Evolutionary conservation across 2,329 filamentous ascomycete genomes (phyloP).

Genomic region (Thielaviopsis ethacetica): DNA sequence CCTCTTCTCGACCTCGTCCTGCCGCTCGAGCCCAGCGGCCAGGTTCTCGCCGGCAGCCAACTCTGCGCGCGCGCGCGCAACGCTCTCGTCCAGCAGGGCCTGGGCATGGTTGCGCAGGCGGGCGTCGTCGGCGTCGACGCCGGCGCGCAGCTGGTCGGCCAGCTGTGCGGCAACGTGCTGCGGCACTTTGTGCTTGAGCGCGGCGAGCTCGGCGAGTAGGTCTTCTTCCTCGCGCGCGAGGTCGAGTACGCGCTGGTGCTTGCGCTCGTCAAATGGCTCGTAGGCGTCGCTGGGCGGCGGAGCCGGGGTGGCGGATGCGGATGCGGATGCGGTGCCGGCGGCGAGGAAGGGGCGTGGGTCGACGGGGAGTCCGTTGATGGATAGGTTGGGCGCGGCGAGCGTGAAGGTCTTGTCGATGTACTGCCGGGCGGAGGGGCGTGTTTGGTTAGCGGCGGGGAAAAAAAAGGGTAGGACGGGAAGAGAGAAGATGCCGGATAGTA

Average conservation of each 20-base stretch:
- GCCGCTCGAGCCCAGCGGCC: slow-evolving; percentile 26
- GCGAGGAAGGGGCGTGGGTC: slow-evolving; percentile 24
- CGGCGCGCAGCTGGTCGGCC: slow-evolving; percentile 24
- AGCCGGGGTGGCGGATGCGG: no score
- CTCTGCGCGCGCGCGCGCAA: slow-evolving; percentile 13
- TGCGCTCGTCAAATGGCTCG: slow-evolving; percentile 44
- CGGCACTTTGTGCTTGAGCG: slow-evolving; percentile 39
- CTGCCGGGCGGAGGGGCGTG: slow-evolving; percentile 19
- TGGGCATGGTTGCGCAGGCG: slow-evolving; percentile 20
- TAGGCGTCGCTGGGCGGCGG: slow-evolving; percentile 26
- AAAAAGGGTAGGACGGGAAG: not conserved
- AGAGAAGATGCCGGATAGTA: no score
- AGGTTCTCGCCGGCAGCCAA: slow-evolving; percentile 20
- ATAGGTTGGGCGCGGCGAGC: slow-evolving; percentile 41
- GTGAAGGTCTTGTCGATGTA: slow-evolving; percentile 46
- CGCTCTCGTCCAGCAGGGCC: slow-evolving; percentile 13
- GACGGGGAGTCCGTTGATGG: slow-evolving; percentile 44
- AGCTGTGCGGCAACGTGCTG: slow-evolving; percentile 26
- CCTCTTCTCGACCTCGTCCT: slow-evolving; percentile 27
- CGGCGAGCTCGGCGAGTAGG: slow-evolving; percentile 45
- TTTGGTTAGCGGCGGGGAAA: not conserved
- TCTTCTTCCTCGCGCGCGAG: slow-evolving; percentile 47
- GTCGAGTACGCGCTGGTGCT: slow-evolving; percentile 41
- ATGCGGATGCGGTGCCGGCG: slow-evolving; percentile 14
- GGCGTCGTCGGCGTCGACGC: slow-evolving; percentile 31